Evolutionary conservation across 148 eudicot species (phyloP).

Genomic region (Arctostaphylos glauca): DNA sequence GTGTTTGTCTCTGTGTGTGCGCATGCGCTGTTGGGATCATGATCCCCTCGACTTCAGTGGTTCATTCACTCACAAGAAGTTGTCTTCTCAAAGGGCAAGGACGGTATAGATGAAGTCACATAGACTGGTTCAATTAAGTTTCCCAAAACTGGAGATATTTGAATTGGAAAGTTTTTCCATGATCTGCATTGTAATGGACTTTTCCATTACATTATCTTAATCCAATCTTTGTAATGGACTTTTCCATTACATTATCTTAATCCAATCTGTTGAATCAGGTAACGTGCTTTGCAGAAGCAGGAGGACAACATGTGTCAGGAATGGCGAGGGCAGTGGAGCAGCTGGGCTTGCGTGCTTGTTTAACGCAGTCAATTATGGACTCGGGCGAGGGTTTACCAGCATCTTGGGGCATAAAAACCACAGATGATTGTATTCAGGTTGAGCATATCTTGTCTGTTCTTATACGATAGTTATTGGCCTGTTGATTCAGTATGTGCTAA

Average conservation of each 20-base stretch:
- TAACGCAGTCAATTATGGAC: slow-evolving; percentile 82
- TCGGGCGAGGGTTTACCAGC: slow-evolving; percentile 78
- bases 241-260: background rate
- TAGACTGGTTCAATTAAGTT: background rate
- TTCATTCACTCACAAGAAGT: background rate
- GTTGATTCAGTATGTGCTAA: background rate
- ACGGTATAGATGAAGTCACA: background rate
- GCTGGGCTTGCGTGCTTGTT: slow-evolving; percentile 83
- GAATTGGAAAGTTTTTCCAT: background rate
- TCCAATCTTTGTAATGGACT: background rate
- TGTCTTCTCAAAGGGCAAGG: background rate
- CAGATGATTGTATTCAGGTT: slow-evolving; percentile 85
- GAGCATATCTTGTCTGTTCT: background rate
- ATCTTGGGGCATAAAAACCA: slow-evolving; percentile 54
- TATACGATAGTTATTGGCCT: background rate
- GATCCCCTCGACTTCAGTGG: background rate
- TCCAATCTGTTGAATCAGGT: slow-evolving; percentile 41
- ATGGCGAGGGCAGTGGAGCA: slow-evolving; percentile 84
- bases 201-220: background rate
- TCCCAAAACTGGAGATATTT: background rate
- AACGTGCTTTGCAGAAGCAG: slow-evolving; percentile 96
- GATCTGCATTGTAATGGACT: background rate
- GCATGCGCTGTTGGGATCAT: background rate
- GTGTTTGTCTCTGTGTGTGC: background rate
- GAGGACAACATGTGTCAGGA: slow-evolving; percentile 83